Base-by-base conservation (phyloP, 2,329 filamentous ascomycete species). In the Periconia sp. region DNA sequence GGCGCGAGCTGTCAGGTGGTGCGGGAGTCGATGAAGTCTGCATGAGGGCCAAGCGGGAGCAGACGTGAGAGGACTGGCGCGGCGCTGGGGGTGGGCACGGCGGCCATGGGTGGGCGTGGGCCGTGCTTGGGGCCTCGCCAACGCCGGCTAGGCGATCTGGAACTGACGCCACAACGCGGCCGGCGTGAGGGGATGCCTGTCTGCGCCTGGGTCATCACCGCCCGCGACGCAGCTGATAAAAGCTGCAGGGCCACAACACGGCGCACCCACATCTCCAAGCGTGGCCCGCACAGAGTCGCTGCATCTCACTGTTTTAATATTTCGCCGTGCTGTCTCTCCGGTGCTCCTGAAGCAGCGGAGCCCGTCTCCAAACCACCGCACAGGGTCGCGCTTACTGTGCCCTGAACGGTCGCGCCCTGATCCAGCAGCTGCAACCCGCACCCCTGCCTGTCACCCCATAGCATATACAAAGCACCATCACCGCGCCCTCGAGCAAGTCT, bases 161-260 rank as follows among this genome's bases (percentile, higher is more conserved):
- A 39, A n/a, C n/a, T 19, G 25, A 17, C 36, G 36, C 36, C 36
- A 39, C 36, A 39, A 15, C 28, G 28, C 28, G 28, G 28, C 9
- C 28, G 28, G 23, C 23, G 9, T 9, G 13, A 15, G 17, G 11
- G 25, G 12, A 16, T 15, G 16, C 25, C 25, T 9, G 25, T 15
- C 11, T 15, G 19, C 23, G 10, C n/a, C 4, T 8, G 35, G 15
- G 23, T 19, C 13, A 11, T 17, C 13, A 17, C 16, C 35, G 13
- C 6, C 36, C 23, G 23, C 16, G 25, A 26, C 18, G 25, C 34
- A 31, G 36, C 25, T 30, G 36, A 28, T 30, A 29, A 19, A 18
- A 16, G 15, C 24, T 25, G 25, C 17, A 13, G 9, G 13, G 26
- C 26, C 26, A 28, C 29, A 37, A 5, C 22, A 11, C 6, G 23